Evolutionary conservation across 306 rosid genomes (phyloP).

Genomic region (Cicer bijugum): DNA sequence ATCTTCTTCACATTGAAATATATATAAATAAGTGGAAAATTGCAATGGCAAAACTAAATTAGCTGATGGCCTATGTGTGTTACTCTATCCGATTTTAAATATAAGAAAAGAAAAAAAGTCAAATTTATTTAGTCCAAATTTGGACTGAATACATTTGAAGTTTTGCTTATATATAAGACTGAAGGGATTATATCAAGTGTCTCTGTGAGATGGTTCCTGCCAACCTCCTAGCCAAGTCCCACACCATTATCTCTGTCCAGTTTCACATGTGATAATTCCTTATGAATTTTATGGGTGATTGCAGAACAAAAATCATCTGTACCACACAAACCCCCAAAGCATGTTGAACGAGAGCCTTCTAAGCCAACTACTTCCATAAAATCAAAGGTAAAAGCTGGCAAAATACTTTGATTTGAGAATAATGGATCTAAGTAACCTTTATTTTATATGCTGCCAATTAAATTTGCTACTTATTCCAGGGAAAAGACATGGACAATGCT

Average conservation of each 20-base stretch:
- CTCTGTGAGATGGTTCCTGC: slow-evolving; percentile 13
- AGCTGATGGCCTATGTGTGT: slow-evolving; percentile 13
- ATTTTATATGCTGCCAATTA: background rate
- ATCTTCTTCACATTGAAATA: background rate
- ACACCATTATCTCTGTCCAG: slow-evolving; percentile 12
- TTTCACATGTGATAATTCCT: slow-evolving; percentile 16
- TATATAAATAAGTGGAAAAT: slow-evolving; percentile 5
- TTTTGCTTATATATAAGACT: too few species aligned
- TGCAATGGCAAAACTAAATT: slow-evolving; percentile 8
- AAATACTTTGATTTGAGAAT: slow-evolving; percentile 28
- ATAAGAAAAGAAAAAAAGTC: too few species aligned
- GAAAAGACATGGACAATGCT: slow-evolving; percentile 47
- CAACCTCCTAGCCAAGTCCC: background rate
- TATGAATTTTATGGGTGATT: slow-evolving; percentile 39
- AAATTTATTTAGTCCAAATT: too few species aligned
- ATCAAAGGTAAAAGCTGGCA: slow-evolving; percentile 56
- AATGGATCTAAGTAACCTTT: slow-evolving; percentile 25
- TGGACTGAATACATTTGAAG: too few species aligned
- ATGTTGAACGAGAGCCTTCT: slow-evolving; percentile 51
- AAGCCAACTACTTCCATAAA: slow-evolving; percentile 49
- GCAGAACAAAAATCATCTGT: slow-evolving; percentile 56
- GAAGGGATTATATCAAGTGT: background rate
- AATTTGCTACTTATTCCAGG: slow-evolving; percentile 51
- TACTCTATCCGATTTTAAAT: background rate
- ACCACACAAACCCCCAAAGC: slow-evolving; percentile 53